Conservation (phyloP, 345 rosid genomes). For the Eucalyptus marginata region DNA sequence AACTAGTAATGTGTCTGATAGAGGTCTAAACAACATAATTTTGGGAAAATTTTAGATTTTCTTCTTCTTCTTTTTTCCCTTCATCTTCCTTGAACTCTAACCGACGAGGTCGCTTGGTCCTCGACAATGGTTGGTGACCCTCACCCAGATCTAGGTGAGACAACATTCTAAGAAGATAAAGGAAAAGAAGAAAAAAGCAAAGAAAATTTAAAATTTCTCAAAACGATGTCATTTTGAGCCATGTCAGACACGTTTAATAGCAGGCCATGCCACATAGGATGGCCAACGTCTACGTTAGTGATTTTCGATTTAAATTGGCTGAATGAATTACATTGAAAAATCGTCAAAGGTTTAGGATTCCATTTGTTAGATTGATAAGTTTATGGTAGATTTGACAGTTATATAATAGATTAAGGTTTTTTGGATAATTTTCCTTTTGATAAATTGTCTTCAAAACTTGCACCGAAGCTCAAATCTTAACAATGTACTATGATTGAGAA, state of each 20-base stretch:
- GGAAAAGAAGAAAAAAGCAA: neutral
- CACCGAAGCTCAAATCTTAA: neutral
- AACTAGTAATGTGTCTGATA: neutral
- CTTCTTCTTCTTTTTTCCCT: neutral
- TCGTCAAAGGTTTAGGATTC: neutral
- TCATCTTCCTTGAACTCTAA: neutral
- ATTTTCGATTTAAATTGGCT: neutral
- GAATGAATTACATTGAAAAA: neutral
- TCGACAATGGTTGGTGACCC: accelerated
- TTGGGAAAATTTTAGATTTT: neutral
- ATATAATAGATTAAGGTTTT: neutral
- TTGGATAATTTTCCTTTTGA: neutral
- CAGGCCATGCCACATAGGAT: accelerated
- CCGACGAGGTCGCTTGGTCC: accelerated
- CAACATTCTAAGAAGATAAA: neutral
- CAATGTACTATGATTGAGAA: neutral
- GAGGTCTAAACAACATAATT: neutral
- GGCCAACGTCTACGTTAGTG: accelerated
- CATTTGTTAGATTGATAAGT: neutral
- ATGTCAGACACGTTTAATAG: neutral
- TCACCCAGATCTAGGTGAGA: neutral
- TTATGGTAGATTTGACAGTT: neutral
- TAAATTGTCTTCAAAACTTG: neutral
- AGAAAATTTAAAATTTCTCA: no score
- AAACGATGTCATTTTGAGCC: neutral